A percentile compares a stretch with the other conserved stretches of the same genome.
These are phyloP conservation scores for Tetrapisispora phaffii DNA, from an alignment of 805 yeast species.

Conservation along the genomic window DNA sequence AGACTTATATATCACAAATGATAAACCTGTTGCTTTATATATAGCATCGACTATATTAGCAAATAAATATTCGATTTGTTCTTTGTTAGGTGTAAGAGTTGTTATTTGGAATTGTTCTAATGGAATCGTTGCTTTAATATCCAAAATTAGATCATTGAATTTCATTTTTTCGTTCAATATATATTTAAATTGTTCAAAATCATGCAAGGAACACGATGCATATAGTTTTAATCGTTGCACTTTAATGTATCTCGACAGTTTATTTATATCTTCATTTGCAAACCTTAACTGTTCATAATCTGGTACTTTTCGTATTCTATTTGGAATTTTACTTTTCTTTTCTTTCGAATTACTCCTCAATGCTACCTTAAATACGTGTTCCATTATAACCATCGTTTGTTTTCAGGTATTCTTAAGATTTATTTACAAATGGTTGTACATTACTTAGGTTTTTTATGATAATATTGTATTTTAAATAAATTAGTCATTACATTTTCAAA, in stretches of 20 bases:
- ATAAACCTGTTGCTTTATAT: not conserved
- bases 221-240: conserved; percentile 1
- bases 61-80: conserved; percentile 2
- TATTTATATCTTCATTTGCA: not conserved
- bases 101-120: conserved; percentile 1
- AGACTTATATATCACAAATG: conserved; percentile 1
- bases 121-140: conserved; percentile 1
- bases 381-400: not conserved
- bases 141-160: conserved; percentile 1
- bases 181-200: conserved; percentile 2
- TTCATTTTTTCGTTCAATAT: conserved; percentile 1
- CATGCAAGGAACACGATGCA: not conserved
- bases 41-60: conserved; percentile 1
- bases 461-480: not conserved
- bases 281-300: not conserved
- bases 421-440: too few relatives aligned
- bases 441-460: not conserved
- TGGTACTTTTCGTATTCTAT: not conserved
- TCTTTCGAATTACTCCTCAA: not conserved
- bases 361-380: not conserved
- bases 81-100: not conserved
- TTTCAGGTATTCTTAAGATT: too few relatives aligned
- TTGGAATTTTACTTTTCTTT: not conserved
- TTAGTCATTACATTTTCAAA: not conserved
- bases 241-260: conserved; percentile 1